Evolutionary conservation across 225 moss, liverwort and hornwort species (phyloP).

Genomic region (Straminergon stramineum): DNA sequence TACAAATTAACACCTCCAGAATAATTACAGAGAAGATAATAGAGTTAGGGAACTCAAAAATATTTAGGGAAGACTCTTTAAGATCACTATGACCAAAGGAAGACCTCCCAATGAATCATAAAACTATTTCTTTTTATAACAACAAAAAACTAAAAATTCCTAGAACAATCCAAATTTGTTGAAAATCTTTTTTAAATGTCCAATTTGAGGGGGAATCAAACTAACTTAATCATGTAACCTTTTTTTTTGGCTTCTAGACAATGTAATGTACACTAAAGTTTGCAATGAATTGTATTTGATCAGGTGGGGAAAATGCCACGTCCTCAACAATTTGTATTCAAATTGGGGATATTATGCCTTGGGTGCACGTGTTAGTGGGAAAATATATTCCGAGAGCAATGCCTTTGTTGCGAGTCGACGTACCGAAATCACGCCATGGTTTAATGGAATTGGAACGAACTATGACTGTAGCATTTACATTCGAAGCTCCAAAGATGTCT

Average conservation of each 20-base stretch:
- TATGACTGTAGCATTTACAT: constrained; percentile 71
- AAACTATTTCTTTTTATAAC: neutral
- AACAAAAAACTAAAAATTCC: neutral
- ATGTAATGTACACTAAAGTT: neutral
- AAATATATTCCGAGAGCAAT: constrained; percentile 69
- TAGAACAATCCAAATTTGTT: neutral
- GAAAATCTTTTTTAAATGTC: neutral
- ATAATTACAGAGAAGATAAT: neutral
- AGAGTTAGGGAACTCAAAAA: neutral
- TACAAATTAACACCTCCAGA: neutral
- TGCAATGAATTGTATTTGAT: neutral
- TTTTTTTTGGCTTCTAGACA: neutral
- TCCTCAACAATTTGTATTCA: constrained; percentile 69
- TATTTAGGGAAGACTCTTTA: rapidly evolving
- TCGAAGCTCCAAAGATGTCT: constrained; percentile 39
- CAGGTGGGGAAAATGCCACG: constrained; percentile 94
- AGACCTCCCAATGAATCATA: rapidly evolving
- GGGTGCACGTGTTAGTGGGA: constrained; percentile 61
- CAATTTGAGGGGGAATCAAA: rapidly evolving
- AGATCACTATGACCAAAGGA: neutral
- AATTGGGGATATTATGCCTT: constrained; percentile 98
- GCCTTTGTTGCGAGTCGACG: constrained; percentile 49
- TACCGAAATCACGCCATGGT: constrained; percentile 78
- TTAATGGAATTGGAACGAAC: constrained; percentile 43
- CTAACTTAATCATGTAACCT: rapidly evolving